Percentiles rank a stretch among this genome's conserved stretches.
phyloP scores from a whole-genome alignment of 2,329 filamentous ascomycete genomes.

The Fusarium dlaminii region DNA sequence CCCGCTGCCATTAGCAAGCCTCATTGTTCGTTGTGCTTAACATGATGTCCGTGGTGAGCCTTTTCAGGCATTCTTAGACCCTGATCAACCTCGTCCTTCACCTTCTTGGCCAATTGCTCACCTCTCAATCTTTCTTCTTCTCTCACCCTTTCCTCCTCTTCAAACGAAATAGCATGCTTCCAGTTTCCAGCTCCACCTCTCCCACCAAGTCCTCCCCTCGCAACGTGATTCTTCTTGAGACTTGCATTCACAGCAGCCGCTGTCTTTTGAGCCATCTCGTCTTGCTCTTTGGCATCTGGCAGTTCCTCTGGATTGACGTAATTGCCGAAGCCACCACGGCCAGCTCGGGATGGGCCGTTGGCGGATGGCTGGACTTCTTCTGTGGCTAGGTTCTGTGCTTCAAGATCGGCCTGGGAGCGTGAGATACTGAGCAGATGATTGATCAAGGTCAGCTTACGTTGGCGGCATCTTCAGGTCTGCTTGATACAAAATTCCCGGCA shows the following conservation, averaged over 20 bases:
- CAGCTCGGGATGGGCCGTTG: slow-evolving; percentile 54
- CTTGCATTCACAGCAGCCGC: slow-evolving; percentile 48
- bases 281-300: slow-evolving; percentile 46
- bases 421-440: not conserved
- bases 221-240: slow-evolving; percentile 38
- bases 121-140: slow-evolving; percentile 41
- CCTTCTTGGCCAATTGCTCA: slow-evolving; percentile 54
- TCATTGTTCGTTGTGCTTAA: slow-evolving; percentile 8
- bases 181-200: slow-evolving; percentile 70
- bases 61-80: slow-evolving; percentile 58
- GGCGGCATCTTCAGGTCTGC: slow-evolving; percentile 58
- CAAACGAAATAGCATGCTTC: slow-evolving; percentile 35
- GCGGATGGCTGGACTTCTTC: slow-evolving; percentile 37
- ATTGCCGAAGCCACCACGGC: slow-evolving; percentile 72
- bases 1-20: not conserved
- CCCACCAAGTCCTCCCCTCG: slow-evolving; percentile 47
- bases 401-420: slow-evolving; percentile 46
- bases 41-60: slow-evolving; percentile 49
- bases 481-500: slow-evolving; percentile 69
- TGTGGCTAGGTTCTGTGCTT: slow-evolving; percentile 49
- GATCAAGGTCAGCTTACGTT: slow-evolving; percentile 38
- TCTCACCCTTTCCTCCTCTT: slow-evolving; percentile 40
- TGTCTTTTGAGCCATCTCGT: slow-evolving; percentile 48
- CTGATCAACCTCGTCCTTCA: slow-evolving; percentile 58
- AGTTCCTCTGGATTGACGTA: slow-evolving; percentile 55